Percentiles rank a stretch among this genome's conserved stretches.
phyloP scores from a whole-genome alignment of 192 early-diverging fungal genomes.

The Coemansia sp. region DNA sequence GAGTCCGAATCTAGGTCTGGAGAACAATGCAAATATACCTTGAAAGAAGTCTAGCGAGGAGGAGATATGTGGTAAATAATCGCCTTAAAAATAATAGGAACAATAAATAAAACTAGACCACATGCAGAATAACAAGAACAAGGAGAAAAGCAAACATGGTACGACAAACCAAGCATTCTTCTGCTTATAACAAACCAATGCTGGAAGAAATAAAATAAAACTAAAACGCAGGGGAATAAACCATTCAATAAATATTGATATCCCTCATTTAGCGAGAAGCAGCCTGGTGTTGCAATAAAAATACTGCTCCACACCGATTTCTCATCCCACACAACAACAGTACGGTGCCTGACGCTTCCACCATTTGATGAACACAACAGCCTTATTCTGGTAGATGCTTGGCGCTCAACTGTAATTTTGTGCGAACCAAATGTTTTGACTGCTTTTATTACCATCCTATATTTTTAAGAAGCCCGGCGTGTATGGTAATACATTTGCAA shows the following conservation, averaged over 20 bases:
- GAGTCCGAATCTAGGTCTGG: too few relatives aligned
- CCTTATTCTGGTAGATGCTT: background rate
- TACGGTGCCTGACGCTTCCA: background rate
- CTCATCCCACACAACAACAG: constrained; percentile 1
- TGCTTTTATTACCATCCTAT: background rate
- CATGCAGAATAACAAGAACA: background rate
- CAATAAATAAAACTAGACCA: background rate
- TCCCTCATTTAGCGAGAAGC: background rate
- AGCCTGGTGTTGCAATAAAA: background rate
- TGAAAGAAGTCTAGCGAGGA: background rate
- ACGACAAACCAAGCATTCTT: constrained; percentile 1
- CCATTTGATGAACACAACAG: background rate
- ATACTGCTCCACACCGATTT: constrained; percentile 3
- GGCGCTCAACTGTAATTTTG: background rate
- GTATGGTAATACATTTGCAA: background rate
- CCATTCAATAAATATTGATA: background rate
- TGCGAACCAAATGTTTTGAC: background rate
- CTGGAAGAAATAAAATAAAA: background rate
- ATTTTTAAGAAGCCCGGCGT: too few relatives aligned
- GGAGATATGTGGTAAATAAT: background rate
- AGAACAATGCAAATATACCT: background rate
- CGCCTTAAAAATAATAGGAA: background rate
- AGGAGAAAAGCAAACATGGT: background rate
- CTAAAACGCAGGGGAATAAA: background rate
- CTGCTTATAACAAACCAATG: background rate